Percentiles rank a stretch among this genome's conserved stretches.
phyloP scores from a whole-genome alignment of 225 moss, liverwort and hornwort genomes.

The Pseudisothecium myosuroides region DNA sequence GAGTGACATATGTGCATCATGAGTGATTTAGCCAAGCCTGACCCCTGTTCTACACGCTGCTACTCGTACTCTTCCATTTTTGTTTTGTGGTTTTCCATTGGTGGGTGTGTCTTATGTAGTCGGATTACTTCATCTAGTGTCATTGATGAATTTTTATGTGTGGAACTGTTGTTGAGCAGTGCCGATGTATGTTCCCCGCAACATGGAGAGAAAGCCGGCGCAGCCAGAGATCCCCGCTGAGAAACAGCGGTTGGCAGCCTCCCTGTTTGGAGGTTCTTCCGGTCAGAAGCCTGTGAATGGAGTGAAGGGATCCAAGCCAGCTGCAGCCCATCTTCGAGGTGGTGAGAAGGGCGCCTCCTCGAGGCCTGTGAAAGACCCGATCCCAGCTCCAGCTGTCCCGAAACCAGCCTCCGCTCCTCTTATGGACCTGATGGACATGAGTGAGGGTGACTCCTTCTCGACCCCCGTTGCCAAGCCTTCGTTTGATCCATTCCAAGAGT shows the following conservation, averaged over 20 bases:
- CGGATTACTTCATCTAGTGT: neutral
- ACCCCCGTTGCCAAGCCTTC: conserved; percentile 8
- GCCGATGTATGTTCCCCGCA: conserved; percentile 6
- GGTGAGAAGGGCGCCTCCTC: neutral
- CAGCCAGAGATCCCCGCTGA: conserved; percentile 51
- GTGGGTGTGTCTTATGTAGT: neutral
- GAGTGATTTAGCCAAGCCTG: too few relatives aligned
- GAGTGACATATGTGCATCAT: neutral
- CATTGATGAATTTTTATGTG: neutral
- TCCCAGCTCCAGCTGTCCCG: neutral
- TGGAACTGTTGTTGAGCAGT: neutral
- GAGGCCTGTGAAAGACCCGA: conserved; percentile 5
- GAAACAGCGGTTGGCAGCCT: conserved; percentile 76
- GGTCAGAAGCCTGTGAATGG: conserved; percentile 5
- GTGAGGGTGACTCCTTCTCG: conserved; percentile 29
- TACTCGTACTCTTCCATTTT: neutral
- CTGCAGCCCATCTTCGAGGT: conserved; percentile 2
- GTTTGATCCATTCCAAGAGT: conserved; percentile 69
- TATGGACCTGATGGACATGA: conserved; percentile 74
- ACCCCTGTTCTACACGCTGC: neutral
- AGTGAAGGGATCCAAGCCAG: conserved; percentile 16
- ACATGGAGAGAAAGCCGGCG: neutral
- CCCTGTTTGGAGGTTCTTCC: conserved; percentile 56
- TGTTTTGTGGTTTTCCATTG: neutral
- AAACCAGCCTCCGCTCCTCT: conserved; percentile 29